Conservation (phyloP, 176 grass and related monocot genomes). For the Aechmea fasciata region DNA sequence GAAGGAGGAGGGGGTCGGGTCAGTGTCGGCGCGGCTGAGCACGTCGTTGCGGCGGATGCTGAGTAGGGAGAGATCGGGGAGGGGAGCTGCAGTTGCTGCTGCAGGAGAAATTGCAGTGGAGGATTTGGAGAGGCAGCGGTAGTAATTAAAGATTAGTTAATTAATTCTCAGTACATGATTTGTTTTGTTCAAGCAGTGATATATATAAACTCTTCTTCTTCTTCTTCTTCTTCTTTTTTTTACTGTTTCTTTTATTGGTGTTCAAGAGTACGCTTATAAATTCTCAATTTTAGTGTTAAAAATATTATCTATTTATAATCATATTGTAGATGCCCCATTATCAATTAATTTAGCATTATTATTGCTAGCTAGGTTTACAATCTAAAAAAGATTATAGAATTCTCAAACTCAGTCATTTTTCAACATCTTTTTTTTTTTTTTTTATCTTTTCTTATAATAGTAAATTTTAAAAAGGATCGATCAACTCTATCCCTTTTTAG, state of each 20-base stretch:
- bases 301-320: neutral
- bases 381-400: too few species aligned
- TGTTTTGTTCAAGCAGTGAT: neutral
- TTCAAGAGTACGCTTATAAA: neutral
- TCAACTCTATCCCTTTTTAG: too few species aligned
- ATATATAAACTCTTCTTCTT: neutral
- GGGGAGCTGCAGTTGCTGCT: conserved; percentile 8
- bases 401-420: too few species aligned
- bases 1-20: conserved; percentile 29
- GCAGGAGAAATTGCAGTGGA: conserved; percentile 6
- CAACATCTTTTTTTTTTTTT: too few species aligned
- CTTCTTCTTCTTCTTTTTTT: neutral
- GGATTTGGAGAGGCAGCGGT: conserved; percentile 37
- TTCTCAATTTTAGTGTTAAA: neutral
- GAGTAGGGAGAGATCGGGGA: conserved; percentile 33
- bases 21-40: conserved; percentile 20
- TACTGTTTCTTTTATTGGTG: neutral
- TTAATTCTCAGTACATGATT: neutral
- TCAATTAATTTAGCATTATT: too few species aligned
- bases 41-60: conserved; percentile 46
- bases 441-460: too few species aligned
- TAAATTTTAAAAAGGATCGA: too few species aligned
- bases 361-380: too few species aligned
- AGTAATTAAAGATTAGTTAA: conserved; percentile 6
- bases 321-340: too few species aligned